Evolutionary conservation across 2,329 filamentous ascomycete species (phyloP).

Genomic region (Pestalotiopsis sp.): DNA sequence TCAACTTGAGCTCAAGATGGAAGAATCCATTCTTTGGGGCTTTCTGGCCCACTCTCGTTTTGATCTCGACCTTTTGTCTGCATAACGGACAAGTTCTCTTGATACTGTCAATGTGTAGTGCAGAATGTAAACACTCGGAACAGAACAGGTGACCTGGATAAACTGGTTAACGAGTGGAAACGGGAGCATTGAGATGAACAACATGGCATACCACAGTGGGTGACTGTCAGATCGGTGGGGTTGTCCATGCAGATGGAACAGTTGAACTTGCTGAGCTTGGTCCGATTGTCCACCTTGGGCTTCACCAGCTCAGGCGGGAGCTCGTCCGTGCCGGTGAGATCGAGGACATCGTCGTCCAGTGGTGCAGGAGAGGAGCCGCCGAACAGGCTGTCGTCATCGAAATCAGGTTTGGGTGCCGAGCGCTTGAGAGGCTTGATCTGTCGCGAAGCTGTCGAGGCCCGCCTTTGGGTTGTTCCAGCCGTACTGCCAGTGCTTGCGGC

Average conservation of each 20-base stretch:
- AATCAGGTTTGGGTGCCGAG: conserved; percentile 28
- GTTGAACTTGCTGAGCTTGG: conserved; percentile 59
- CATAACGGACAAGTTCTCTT: conserved; percentile 66
- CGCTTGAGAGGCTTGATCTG: conserved; percentile 18
- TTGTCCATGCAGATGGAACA: conserved; percentile 71
- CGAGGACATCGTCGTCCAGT: conserved; percentile 31
- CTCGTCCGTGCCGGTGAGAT: conserved; percentile 45
- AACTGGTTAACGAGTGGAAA: conserved; percentile 12
- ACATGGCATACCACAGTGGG: conserved; percentile 62
- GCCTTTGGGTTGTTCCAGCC: conserved; percentile 18
- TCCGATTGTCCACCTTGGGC: conserved; percentile 48
- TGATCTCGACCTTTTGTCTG: conserved; percentile 57
- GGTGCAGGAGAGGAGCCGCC: conserved; percentile 18
- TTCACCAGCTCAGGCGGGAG: conserved; percentile 45
- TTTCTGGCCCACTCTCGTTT: conserved; percentile 29
- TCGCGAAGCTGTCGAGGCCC: conserved; percentile 21
- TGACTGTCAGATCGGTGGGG: conserved; percentile 59
- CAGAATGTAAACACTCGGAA: conserved; percentile 61
- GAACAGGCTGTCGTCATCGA: conserved; percentile 26
- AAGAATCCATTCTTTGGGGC: conserved; percentile 48
- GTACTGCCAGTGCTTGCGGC: conserved; percentile 10
- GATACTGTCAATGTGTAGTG: conserved; percentile 57
- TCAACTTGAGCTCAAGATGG: conserved; percentile 63
- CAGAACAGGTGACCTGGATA: conserved; percentile 64
- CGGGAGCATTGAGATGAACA: background rate